Evolutionary conservation across 805 yeast species (phyloP).

Genomic region (Candida dendrica): DNA sequence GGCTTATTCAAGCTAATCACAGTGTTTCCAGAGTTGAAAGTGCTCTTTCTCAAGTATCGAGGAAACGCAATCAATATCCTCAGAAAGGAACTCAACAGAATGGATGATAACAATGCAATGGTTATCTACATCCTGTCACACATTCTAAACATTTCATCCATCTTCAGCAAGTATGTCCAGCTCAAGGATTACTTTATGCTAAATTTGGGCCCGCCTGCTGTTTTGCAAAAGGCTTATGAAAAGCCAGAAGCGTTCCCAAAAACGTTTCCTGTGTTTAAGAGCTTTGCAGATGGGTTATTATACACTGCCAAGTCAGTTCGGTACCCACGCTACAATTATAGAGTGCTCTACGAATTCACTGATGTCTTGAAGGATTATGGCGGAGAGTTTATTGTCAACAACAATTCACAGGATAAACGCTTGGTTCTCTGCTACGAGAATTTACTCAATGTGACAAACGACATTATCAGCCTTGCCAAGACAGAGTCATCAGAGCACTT

Average conservation of each 20-base stretch:
- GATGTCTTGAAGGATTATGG: conserved; percentile 14
- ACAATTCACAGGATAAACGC: conserved; percentile 3
- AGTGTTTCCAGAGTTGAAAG: conserved; percentile 3
- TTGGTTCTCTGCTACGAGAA: conserved; percentile 3
- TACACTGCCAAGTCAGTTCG: conserved; percentile 12
- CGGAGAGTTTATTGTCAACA: conserved; percentile 2
- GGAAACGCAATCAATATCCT: conserved; percentile 9
- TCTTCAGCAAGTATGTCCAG: neutral
- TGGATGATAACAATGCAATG: neutral
- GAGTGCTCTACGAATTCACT: conserved; percentile 11
- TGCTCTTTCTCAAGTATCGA: conserved; percentile 7
- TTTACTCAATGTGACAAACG: conserved; percentile 5
- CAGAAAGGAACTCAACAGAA: neutral
- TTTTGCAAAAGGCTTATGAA: conserved; percentile 9
- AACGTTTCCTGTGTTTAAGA: conserved; percentile 5
- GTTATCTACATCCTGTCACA: neutral
- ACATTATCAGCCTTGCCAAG: conserved; percentile 5
- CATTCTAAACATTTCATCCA: neutral
- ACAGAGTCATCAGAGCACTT: conserved; percentile 8
- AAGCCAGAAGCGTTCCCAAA: conserved; percentile 10
- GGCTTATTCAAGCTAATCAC: neutral
- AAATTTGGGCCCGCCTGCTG: conserved; percentile 14
- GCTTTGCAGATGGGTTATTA: conserved; percentile 12
- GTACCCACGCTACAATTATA: conserved; percentile 14
- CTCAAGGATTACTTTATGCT: conserved; percentile 12